Percentiles rank a stretch among this genome's conserved stretches.
Conservation (phyloP, 306 rosid species). For the Alnus rubra region DNA sequence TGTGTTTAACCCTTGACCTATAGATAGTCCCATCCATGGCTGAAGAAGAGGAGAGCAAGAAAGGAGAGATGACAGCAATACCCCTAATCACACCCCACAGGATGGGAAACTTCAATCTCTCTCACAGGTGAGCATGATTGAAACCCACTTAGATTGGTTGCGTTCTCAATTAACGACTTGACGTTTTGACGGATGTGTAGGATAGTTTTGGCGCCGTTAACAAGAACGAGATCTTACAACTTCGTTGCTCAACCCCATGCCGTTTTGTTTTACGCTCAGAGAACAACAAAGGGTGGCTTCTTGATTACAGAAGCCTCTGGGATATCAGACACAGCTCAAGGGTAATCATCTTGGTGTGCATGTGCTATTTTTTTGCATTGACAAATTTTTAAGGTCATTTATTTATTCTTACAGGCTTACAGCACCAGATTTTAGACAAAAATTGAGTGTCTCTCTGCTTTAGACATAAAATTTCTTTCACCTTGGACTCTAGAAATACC, state of each 20-base stretch:
- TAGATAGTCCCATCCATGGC: background rate
- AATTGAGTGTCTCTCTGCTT: too few species aligned
- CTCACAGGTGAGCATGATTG: slow-evolving; percentile 59
- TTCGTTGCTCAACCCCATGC: slow-evolving; percentile 50
- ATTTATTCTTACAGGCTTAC: too few species aligned
- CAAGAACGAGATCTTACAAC: slow-evolving; percentile 48
- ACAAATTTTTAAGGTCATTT: too few species aligned
- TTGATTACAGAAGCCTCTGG: slow-evolving; percentile 55
- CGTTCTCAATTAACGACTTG: background rate
- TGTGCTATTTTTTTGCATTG: background rate
- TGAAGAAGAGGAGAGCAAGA: slow-evolving; percentile 21
- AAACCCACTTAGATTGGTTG: too few species aligned
- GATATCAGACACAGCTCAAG: slow-evolving; percentile 51
- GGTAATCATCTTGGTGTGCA: slow-evolving; percentile 18
- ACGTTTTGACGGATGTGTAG: slow-evolving; percentile 7
- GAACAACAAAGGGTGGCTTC: slow-evolving; percentile 47
- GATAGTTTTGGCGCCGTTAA: slow-evolving; percentile 47
- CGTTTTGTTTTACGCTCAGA: slow-evolving; percentile 47
- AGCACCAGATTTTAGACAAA: too few species aligned
- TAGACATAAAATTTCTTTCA: too few species aligned
- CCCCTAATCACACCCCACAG: slow-evolving; percentile 67
- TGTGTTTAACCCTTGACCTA: too few species aligned
- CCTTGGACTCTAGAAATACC: too few species aligned
- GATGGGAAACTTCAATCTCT: slow-evolving; percentile 64
- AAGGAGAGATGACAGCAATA: background rate